These are phyloP conservation scores for Ogataea glucozyma DNA, from an alignment of 805 yeast genomes.

Conservation along the genomic window DNA sequence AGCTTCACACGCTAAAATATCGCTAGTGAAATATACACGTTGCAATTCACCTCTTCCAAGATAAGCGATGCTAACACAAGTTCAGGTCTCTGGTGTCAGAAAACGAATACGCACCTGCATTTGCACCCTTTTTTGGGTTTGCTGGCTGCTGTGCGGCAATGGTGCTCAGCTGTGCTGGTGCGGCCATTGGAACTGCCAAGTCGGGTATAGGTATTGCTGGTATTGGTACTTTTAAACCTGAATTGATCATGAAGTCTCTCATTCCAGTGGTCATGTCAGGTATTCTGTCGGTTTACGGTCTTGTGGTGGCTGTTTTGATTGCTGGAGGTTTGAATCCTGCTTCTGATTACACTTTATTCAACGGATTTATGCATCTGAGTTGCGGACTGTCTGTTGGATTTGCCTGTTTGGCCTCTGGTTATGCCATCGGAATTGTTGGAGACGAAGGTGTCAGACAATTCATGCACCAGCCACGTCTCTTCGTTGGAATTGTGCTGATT, in stretches of 20 bases:
- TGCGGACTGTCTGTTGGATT: slow-evolving; percentile 97
- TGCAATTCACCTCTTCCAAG: background rate
- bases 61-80: background rate
- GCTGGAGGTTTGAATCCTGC: slow-evolving; percentile 86
- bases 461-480: slow-evolving; percentile 95
- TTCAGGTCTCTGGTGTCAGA: slow-evolving; percentile 21
- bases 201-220: slow-evolving; percentile 98
- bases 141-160: slow-evolving; percentile 96
- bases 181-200: slow-evolving; percentile 98
- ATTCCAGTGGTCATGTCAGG: slow-evolving; percentile 99
- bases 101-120: slow-evolving; percentile 78
- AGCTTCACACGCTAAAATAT: too few species aligned
- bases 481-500: slow-evolving; percentile 96
- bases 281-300: slow-evolving; percentile 93
- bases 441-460: slow-evolving; percentile 99
- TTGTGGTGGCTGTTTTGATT: slow-evolving; percentile 93
- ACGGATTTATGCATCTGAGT: slow-evolving; percentile 97
- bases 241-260: slow-evolving; percentile 89
- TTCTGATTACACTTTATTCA: slow-evolving; percentile 79
- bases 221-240: slow-evolving; percentile 97
- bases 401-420: slow-evolving; percentile 94
- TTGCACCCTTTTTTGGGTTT: slow-evolving; percentile 96
- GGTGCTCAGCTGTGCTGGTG: slow-evolving; percentile 93
- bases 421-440: slow-evolving; percentile 98
- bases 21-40: too few species aligned